Evolutionary conservation across 2,329 filamentous ascomycete species (phyloP).

Genomic region (Annulohypoxylon truncatum): DNA sequence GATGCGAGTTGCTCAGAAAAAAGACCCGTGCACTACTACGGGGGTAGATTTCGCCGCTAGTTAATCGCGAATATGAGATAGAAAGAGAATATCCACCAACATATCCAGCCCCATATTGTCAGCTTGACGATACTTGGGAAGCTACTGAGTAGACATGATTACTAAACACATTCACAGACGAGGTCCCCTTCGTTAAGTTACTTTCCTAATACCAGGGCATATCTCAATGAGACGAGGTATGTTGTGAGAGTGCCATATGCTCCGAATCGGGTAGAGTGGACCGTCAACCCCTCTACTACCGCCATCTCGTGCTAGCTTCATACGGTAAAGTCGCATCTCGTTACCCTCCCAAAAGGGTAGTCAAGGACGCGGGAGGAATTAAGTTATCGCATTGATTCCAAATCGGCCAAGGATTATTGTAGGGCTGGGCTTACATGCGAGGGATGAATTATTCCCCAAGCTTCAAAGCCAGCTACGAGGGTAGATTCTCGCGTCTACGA

Average conservation of each 20-base stretch:
- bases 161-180: slow-evolving; percentile 1
- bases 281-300: not conserved
- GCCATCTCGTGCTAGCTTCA: not conserved
- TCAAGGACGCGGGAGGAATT: not conserved
- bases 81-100: not conserved
- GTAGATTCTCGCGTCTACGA: not conserved
- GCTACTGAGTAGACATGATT: slow-evolving; percentile 10
- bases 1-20: slow-evolving; percentile 2
- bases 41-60: slow-evolving; percentile 6
- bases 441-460: slow-evolving; percentile 14
- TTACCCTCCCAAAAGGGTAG: slow-evolving; percentile 4
- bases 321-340: not conserved
- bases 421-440: slow-evolving; percentile 5
- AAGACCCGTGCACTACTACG: slow-evolving; percentile 20
- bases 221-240: slow-evolving; percentile 25
- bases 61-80: slow-evolving; percentile 2
- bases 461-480: not conserved
- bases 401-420: not conserved
- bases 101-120: not conserved
- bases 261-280: slow-evolving; percentile 20
- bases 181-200: not conserved
- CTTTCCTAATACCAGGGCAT: slow-evolving; percentile 26
- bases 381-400: slow-evolving; percentile 5
- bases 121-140: not conserved
- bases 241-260: slow-evolving; percentile 29